Conservation (phyloP, 441 rosid species). For the Gossypium laxum region DNA sequence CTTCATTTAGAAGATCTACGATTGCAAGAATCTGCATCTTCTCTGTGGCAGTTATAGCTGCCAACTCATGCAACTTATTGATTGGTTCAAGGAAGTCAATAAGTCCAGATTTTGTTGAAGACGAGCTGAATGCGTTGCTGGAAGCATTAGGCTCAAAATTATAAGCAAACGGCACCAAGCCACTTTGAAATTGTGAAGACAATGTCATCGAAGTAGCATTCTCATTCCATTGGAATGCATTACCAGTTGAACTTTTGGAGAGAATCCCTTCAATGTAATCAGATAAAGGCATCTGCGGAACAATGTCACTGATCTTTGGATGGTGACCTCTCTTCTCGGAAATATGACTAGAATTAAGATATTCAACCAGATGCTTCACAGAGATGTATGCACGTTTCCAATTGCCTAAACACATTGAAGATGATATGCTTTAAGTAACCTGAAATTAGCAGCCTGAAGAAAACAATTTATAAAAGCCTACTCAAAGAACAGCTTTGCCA, state of each 20-base stretch:
- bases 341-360: constrained; percentile 34
- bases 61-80: constrained; percentile 40
- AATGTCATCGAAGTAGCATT: constrained; percentile 33
- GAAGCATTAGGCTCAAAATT: constrained; percentile 30
- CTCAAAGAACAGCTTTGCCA: constrained; percentile 5
- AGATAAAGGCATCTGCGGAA: constrained; percentile 58
- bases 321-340: constrained; percentile 28
- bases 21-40: constrained; percentile 66
- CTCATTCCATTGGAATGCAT: constrained; percentile 58
- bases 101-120: constrained; percentile 44
- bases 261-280: constrained; percentile 61
- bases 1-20: constrained; percentile 62
- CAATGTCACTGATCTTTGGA: constrained; percentile 26
- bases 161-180: constrained; percentile 26
- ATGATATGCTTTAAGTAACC: constrained; percentile 28
- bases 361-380: constrained; percentile 66
- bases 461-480: constrained; percentile 18
- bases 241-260: constrained; percentile 35
- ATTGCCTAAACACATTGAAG: constrained; percentile 59
- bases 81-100: constrained; percentile 44
- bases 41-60: constrained; percentile 36
- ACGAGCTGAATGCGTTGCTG: constrained; percentile 27
- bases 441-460: constrained; percentile 23
- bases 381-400: constrained; percentile 82
- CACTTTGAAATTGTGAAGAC: constrained; percentile 37